These are phyloP conservation scores for Candida odintsovae DNA, from an alignment of 805 yeast genomes.

Conservation along the genomic window DNA sequence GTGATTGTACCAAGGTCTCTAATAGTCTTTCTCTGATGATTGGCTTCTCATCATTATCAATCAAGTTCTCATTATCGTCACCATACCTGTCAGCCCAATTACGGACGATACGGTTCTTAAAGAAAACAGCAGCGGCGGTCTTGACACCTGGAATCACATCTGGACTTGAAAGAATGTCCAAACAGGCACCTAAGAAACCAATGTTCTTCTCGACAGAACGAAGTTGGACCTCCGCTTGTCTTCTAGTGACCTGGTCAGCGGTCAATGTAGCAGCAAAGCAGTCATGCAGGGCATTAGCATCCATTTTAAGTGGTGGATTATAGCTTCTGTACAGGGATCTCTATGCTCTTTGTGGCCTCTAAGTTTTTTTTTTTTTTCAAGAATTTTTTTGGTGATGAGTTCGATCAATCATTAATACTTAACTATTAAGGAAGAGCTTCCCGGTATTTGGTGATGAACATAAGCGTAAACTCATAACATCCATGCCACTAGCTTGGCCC, in stretches of 20 bases:
- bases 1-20: constrained; percentile 50
- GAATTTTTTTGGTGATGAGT: not conserved
- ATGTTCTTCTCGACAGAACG: constrained; percentile 49
- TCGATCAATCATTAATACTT: too few relatives aligned
- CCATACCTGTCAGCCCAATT: constrained; percentile 46
- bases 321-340: not conserved
- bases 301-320: constrained; percentile 39
- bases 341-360: not conserved
- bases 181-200: constrained; percentile 79
- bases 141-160: constrained; percentile 48
- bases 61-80: constrained; percentile 27
- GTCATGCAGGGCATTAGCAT: constrained; percentile 57
- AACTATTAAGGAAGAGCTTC: too few relatives aligned
- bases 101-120: constrained; percentile 66
- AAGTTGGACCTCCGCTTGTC: constrained; percentile 65
- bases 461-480: too few relatives aligned
- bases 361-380: not conserved
- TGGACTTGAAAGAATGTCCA: constrained; percentile 59
- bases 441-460: too few relatives aligned
- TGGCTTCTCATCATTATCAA: constrained; percentile 71
- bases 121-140: constrained; percentile 73
- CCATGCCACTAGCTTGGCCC: too few relatives aligned
- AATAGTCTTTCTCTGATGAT: constrained; percentile 64
- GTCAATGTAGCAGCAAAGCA: constrained; percentile 78
- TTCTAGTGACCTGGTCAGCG: constrained; percentile 54